These are phyloP conservation scores for Orbilia oligospora DNA, from an alignment of 2,329 filamentous ascomycete genomes.

Conservation along the genomic window DNA sequence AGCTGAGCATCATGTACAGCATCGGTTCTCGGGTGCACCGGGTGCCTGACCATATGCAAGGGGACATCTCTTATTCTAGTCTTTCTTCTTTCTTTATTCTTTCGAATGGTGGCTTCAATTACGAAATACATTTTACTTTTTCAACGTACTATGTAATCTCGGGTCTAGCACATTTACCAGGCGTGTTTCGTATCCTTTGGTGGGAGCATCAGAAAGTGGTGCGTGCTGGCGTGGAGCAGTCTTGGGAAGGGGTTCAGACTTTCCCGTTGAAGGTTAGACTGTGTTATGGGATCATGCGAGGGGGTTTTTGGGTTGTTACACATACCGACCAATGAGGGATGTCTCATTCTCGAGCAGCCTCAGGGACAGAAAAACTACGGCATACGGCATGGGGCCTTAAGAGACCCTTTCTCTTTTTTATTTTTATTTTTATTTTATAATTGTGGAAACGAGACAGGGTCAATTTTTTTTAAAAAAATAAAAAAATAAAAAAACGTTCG, in stretches of 20 bases:
- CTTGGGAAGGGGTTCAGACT: constrained; percentile 9
- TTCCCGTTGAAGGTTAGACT: constrained; percentile 17
- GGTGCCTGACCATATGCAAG: constrained; percentile 7
- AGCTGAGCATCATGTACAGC: neutral
- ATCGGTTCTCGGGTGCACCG: constrained; percentile 14
- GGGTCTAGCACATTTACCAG: neutral
- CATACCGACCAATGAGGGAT: constrained; percentile 9
- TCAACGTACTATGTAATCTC: neutral
- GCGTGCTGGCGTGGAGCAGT: neutral
- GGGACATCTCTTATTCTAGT: neutral
- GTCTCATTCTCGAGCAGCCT: constrained; percentile 26
- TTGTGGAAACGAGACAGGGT: constrained; percentile 16
- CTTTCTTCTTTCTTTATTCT: neutral
- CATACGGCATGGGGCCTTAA: neutral
- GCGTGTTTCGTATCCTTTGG: constrained; percentile 1
- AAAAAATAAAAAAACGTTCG: neutral
- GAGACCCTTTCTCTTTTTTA: too few species aligned
- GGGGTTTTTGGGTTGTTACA: constrained; percentile 22
- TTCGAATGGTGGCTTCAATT: neutral
- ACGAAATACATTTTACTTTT: constrained; percentile 6
- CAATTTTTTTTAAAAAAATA: too few species aligned
- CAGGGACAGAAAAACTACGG: neutral
- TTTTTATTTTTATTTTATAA: too few species aligned
- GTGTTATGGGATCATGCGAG: constrained; percentile 14
- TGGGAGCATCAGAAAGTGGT: neutral